These are phyloP conservation scores for Wallacemonas sp. DNA, from an alignment of 208 protist genomes.

Conservation along the genomic window DNA sequence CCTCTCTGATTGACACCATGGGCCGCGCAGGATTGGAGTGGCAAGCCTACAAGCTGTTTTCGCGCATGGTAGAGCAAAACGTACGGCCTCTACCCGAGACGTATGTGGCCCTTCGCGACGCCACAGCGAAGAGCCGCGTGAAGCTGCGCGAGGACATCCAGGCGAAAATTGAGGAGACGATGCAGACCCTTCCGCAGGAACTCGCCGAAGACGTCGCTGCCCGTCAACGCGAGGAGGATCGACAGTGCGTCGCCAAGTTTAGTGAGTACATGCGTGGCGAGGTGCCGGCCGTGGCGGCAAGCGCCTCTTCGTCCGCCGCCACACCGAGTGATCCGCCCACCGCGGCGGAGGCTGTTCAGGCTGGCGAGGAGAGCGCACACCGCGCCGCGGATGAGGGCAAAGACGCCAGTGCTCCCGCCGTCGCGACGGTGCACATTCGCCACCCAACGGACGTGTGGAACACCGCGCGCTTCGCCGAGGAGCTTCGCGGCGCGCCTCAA, in stretches of 20 bases:
- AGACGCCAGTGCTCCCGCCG: not conserved
- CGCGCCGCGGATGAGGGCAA: too few species aligned
- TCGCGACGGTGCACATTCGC: constrained; percentile 82
- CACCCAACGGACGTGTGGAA: constrained; percentile 79
- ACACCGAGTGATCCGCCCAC: not conserved
- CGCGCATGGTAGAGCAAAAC: constrained; percentile 87
- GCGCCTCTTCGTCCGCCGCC: not conserved
- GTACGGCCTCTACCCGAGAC: constrained; percentile 88
- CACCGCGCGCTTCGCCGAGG: constrained; percentile 62
- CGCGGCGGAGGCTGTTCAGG: not conserved
- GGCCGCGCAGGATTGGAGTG: constrained; percentile 82
- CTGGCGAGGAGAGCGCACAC: not conserved
- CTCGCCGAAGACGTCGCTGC: constrained; percentile 61
- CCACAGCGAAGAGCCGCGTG: constrained; percentile 55
- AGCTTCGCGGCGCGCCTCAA: constrained; percentile 29
- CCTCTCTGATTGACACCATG: constrained; percentile 89
- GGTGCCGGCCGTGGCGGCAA: constrained; percentile 16
- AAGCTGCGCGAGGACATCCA: constrained; percentile 76
- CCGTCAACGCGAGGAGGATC: constrained; percentile 68
- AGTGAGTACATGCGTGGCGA: constrained; percentile 81
- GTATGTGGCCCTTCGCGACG: constrained; percentile 84
- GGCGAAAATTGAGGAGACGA: constrained; percentile 77
- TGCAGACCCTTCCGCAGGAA: constrained; percentile 71
- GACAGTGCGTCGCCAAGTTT: constrained; percentile 74
- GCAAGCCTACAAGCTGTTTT: constrained; percentile 94